Evolutionary conservation across 148 eudicot species (phyloP), one percentile per base, ranked within the genome.

Genomic region (Fallopia convolvulus): DNA sequence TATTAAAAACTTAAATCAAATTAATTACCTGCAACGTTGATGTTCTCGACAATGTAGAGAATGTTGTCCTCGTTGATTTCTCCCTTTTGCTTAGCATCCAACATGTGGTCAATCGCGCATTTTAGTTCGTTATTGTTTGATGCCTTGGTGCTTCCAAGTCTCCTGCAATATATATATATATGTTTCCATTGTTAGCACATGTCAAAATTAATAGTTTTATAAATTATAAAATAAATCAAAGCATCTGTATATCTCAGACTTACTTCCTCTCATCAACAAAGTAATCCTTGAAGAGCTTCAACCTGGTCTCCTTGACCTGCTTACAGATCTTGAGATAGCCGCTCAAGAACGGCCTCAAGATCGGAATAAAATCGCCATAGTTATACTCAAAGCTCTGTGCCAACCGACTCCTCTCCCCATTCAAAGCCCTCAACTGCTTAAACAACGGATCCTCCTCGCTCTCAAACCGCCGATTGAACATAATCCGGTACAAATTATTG

Each of bases 1-100:
- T 2, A 4, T 2, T 36, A 36, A 26, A 1, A 26, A 26, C 0
- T 26, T 41, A 41, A 44, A 9, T 6, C 7, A 6, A 9, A 44
- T 44, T 8, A 6, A 44, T 44, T 55, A 75, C 77, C 77, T 0
- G 78, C 87, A 23, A 90, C 93, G 42, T 90, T 90, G 76, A 90
- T 88, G 85, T 88, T 90, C 55, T 90, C 94, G 2, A 90, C 94
- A n/a, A 90, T 88, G 85, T 87, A 88, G 36, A 88, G 84, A 4
- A 90, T 89, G 82, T 90, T 88, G 5, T 90, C 89, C 56, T 87
- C 87, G 39, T 33, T 90, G 78, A 90, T 87, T 79, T 90, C 94
- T 71, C 94, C 94, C 53, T 83, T 87, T 53, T 56, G 79, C 70
- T 90, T 76, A 5, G 94, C 90, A 8, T 90, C 92, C 6, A 90